Conservation (phyloP, 2,329 filamentous ascomycete species). For the Plenodomus tracheiphilus region DNA sequence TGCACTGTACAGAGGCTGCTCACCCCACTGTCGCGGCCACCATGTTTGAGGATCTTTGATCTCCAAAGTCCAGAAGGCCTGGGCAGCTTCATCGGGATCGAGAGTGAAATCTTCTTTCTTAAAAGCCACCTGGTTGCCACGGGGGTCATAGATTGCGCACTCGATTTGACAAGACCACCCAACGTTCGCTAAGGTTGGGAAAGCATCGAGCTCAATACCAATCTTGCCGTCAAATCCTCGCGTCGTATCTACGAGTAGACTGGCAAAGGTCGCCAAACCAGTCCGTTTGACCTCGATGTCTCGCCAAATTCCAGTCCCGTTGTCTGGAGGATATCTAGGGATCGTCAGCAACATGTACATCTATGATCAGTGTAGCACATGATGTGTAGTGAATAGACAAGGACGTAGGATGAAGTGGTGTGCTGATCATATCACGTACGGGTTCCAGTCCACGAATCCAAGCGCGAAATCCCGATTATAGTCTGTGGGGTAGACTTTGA, state of each 20-base stretch:
- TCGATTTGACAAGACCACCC: conserved; percentile 8
- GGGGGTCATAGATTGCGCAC: conserved; percentile 15
- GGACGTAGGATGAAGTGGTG: neutral
- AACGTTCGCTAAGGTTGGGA: conserved; percentile 20
- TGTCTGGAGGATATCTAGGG: conserved; percentile 56
- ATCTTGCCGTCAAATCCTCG: conserved; percentile 20
- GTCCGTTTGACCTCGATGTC: conserved; percentile 60
- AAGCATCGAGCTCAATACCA: conserved; percentile 21
- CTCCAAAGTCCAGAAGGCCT: conserved; percentile 7
- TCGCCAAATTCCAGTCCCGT: conserved; percentile 66
- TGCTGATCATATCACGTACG: conserved; percentile 28
- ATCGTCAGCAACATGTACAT: neutral
- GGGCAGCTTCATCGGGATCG: neutral
- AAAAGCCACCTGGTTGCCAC: neutral
- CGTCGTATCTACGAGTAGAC: conserved; percentile 29
- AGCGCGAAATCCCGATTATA: conserved; percentile 63
- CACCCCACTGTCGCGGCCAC: conserved; percentile 66
- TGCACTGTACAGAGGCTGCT: conserved; percentile 56
- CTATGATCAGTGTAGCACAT: no score
- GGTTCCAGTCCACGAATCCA: conserved; percentile 67
- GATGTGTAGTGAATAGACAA: neutral
- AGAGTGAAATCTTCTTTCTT: conserved; percentile 5
- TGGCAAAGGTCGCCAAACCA: conserved; percentile 48
- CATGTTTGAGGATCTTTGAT: conserved; percentile 57
- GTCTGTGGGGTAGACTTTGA: conserved; percentile 61